Evolutionary conservation across 2,329 filamentous ascomycete genomes (phyloP), one percentile per base, ranked within the genome.

Genomic region (Catunica adiposa): DNA sequence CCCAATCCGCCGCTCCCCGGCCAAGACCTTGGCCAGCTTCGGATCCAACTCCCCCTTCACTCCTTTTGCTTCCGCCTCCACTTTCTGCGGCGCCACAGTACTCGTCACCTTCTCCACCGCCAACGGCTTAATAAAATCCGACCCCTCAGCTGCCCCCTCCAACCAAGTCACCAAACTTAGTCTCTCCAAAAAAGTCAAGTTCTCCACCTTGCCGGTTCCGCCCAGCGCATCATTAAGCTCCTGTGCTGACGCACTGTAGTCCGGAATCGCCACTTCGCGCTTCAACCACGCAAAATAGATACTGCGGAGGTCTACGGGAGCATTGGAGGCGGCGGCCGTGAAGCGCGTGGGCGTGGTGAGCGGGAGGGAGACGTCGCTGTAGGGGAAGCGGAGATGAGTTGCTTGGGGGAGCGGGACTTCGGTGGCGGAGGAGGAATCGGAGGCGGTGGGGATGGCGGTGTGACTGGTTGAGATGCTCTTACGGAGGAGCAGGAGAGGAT

Each of bases 251-350:
- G 84, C 80, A 69, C 96, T 92, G 75, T 97, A 97, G 63, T 94
- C 88, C 9, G 86, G 85, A 61, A 94, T 89, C 55, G 84, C 81
- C 56, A 84, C 81, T 71, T 97, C 90, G 68, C 89, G 88, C 70
- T 96, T 94, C 64, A 86, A 76, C 88, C 89, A 98, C 56, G 89
- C 89, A 66, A 97, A 95, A 73, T 90, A 96, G 69, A 96, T 90
- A 67, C 85, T 92, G 66, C 92, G 88, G 62, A 98, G 75, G 66
- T 96, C 87, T 63, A 95, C 82, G 11, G 42, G 17, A 2, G 51
- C 25, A 17, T 14, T 22, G 3, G 44, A 23, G 2, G 29, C 31
- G 14, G 54, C 17, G 59, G 86, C 77, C 29, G 52, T 53, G 72
- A 97, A 97, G 63, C 92, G 87, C 62, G 92, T 98, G 8, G 83